Evolutionary conservation across 2,329 filamentous ascomycete species (phyloP), one percentile per base, ranked within the genome.

Genomic region (Apiospora koreana): DNA sequence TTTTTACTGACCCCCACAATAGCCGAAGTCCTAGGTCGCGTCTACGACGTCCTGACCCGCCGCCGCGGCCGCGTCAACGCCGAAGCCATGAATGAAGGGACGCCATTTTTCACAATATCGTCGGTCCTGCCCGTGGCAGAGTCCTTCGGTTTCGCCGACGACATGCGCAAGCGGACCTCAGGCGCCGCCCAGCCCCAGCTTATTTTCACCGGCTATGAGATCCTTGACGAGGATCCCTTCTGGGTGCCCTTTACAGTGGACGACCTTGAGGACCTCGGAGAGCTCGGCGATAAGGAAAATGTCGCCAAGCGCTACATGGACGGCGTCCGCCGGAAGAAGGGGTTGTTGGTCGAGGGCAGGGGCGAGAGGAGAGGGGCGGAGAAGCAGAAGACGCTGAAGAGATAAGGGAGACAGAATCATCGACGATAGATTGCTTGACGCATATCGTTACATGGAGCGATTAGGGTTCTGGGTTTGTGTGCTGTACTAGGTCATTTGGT

Each of bases 201-300:
- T 46, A 92, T 97, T 72, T 99, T 98, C 79, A 89, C 93, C 9
- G 96, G 96, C 0, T 99, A 95, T 78, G 94, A 98, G 81, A 89
- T 97, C 75, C 86, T 98, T 2, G 94, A 98, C 79, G 92, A 98
- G 82, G 96, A 99, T 84, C 96, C 96, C 0, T 97, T 97, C 84
- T 99, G 96, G 96, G 94, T 97, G 65, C 96, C 96, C 1, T 94
- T 94, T 74, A 98, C 95, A 0, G 96, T 98, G 79, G 96, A 98
- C 80, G 94, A 99, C 78, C 83, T 99, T 68, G 96, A 99, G 86
- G 96, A 99, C 84, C 83, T 99, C 72, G 96, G 96, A 35, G 95
- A 98, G 85, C 85, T 95, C 79, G 96, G 94, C 4, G 96, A 99
- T 83, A 89, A 89, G 78, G 96, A 98, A 86, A 98, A 98, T 82